These are phyloP conservation scores for Ogataea pilisensis DNA, from an alignment of 805 yeast species.

Conservation along the genomic window DNA sequence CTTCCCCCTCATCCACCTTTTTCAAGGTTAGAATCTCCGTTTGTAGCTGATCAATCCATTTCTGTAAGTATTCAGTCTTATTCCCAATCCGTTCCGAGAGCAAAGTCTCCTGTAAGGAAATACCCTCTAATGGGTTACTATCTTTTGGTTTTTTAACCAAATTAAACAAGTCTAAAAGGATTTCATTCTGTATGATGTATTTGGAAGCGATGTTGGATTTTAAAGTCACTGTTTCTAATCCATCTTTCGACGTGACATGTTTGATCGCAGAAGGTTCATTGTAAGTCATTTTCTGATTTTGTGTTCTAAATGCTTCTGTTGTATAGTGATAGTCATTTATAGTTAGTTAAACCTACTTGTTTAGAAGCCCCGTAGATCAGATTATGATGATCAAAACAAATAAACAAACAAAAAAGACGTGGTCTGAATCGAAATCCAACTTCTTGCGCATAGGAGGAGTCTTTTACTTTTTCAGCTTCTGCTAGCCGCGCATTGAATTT, in stretches of 20 bases:
- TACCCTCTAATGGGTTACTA: constrained; percentile 10
- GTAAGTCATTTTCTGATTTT: constrained; percentile 10
- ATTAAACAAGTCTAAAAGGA: constrained; percentile 22
- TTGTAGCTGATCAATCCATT: constrained; percentile 14
- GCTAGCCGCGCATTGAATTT: too few relatives aligned
- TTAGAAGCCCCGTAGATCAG: background rate
- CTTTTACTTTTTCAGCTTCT: too few relatives aligned
- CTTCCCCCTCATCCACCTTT: background rate
- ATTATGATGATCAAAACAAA: too few relatives aligned
- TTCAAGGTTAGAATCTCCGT: constrained; percentile 5
- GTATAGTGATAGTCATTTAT: background rate
- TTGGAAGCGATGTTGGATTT: constrained; percentile 33
- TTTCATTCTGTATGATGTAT: constrained; percentile 30
- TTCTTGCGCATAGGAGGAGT: too few relatives aligned
- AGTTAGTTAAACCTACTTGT: too few relatives aligned
- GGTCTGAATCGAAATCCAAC: too few relatives aligned
- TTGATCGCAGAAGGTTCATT: constrained; percentile 24
- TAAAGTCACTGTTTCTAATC: constrained; percentile 27
- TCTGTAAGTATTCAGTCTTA: constrained; percentile 11
- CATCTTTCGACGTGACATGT: constrained; percentile 21
- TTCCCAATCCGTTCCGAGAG: constrained; percentile 14
- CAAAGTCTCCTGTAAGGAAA: constrained; percentile 19
- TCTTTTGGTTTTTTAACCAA: constrained; percentile 7
- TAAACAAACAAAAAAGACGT: too few relatives aligned
- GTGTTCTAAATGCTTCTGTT: background rate